These are phyloP conservation scores for Aspergillus niger DNA, from an alignment of 2,329 filamentous ascomycete species.

Conservation along the genomic window DNA sequence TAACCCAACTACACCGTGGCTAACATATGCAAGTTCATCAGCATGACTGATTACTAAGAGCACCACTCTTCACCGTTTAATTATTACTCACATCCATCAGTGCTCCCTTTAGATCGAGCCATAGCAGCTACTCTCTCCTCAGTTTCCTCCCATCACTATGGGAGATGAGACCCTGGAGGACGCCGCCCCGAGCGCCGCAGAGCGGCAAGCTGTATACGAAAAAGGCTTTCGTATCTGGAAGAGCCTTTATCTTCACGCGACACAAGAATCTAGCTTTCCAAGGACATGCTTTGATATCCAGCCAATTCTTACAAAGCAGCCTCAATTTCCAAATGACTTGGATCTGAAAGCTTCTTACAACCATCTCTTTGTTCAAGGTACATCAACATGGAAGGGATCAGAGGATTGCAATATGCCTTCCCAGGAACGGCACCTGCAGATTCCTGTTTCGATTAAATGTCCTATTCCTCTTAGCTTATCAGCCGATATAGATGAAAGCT, in stretches of 20 bases:
- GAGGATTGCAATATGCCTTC: constrained; percentile 4
- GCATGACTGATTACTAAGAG: too few relatives aligned
- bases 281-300: constrained; percentile 5
- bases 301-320: constrained; percentile 4
- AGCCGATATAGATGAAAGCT: constrained; percentile 1
- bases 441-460: constrained; percentile 2
- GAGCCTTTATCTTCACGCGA: constrained; percentile 6
- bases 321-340: constrained; percentile 6
- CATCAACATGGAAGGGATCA: constrained; percentile 2
- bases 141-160: too few relatives aligned
- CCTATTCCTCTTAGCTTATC: constrained; percentile 2
- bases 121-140: too few relatives aligned
- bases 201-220: not conserved
- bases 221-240: constrained; percentile 12
- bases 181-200: not conserved
- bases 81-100: too few relatives aligned
- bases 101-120: too few relatives aligned
- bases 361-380: constrained; percentile 3
- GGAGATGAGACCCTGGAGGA: not conserved
- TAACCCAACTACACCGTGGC: too few relatives aligned
- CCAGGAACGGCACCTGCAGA: constrained; percentile 6
- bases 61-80: too few relatives aligned
- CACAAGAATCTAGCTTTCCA: not conserved
- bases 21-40: too few relatives aligned
- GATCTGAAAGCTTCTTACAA: not conserved